These are phyloP conservation scores for Conoideocrella luteorostrata DNA, from an alignment of 2,329 filamentous ascomycete species.

Conservation along the genomic window DNA sequence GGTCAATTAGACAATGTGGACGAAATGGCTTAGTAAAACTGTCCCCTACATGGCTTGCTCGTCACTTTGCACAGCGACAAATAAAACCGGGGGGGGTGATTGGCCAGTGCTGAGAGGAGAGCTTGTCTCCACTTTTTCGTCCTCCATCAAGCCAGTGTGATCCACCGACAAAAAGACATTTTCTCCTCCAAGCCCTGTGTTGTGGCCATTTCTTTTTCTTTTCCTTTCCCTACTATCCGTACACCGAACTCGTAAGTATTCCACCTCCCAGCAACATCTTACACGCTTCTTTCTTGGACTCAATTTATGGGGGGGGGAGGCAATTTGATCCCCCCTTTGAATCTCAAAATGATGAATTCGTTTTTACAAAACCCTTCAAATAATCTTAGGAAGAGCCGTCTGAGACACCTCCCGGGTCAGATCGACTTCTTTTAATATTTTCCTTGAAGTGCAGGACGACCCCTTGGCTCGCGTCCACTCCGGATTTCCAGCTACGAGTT, in stretches of 20 bases:
- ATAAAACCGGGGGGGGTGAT: neutral
- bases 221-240: neutral
- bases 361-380: slow-evolving; percentile 29
- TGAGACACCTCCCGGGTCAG: slow-evolving; percentile 30
- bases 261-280: neutral
- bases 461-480: slow-evolving; percentile 13
- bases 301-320: no score
- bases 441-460: slow-evolving; percentile 3
- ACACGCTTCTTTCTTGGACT: neutral
- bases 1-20: no score
- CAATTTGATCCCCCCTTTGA: no score
- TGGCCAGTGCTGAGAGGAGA: neutral
- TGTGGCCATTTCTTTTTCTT: neutral
- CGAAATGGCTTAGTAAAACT: no score
- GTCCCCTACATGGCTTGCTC: no score
- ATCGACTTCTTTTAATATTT: slow-evolving; percentile 4
- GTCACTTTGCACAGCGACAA: neutral
- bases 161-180: neutral
- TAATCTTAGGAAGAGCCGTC: slow-evolving; percentile 40
- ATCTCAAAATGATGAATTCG: slow-evolving; percentile 33
- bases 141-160: neutral
- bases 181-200: neutral
- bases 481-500: slow-evolving; percentile 3
- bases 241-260: neutral
- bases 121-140: neutral